These are phyloP conservation scores for Ceratocystis huliohia DNA, from an alignment of 2,329 filamentous ascomycete species.

Conservation along the genomic window DNA sequence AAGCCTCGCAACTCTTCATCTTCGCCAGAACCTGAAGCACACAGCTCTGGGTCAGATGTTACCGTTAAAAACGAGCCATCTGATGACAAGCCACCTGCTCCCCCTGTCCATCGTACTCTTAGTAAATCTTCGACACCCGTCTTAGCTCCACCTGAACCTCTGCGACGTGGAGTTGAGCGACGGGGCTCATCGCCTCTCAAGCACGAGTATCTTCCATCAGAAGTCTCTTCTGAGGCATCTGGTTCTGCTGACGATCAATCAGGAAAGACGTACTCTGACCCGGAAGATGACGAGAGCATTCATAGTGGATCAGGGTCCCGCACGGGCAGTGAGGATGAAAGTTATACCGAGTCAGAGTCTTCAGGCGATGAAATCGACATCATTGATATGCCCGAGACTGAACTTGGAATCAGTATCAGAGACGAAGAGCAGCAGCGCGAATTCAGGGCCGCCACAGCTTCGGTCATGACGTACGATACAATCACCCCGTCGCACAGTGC, in stretches of 20 bases:
- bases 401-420: constrained; percentile 46
- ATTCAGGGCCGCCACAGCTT: constrained; percentile 27
- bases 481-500: constrained; percentile 70
- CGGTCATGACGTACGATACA: constrained; percentile 42
- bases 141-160: constrained; percentile 12
- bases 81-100: constrained; percentile 18
- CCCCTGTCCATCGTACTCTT: constrained; percentile 19
- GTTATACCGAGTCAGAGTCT: constrained; percentile 27
- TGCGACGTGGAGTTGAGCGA: constrained; percentile 41
- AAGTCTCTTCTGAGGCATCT: constrained; percentile 48
- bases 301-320: constrained; percentile 14
- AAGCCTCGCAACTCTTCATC: not conserved
- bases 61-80: constrained; percentile 11
- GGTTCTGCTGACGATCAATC: constrained; percentile 41
- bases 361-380: constrained; percentile 47
- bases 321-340: constrained; percentile 26
- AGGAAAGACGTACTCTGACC: constrained; percentile 39
- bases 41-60: constrained; percentile 22
- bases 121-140: constrained; percentile 16
- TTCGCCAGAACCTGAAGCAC: constrained; percentile 23
- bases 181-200: constrained; percentile 87
- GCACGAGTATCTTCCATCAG: constrained; percentile 89
- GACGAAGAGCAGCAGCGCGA: constrained; percentile 26
- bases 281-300: constrained; percentile 33
- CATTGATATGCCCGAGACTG: constrained; percentile 45